Evolutionary conservation across 768 basidiomycete genomes (phyloP).

Genomic region (Trametes punicea): DNA sequence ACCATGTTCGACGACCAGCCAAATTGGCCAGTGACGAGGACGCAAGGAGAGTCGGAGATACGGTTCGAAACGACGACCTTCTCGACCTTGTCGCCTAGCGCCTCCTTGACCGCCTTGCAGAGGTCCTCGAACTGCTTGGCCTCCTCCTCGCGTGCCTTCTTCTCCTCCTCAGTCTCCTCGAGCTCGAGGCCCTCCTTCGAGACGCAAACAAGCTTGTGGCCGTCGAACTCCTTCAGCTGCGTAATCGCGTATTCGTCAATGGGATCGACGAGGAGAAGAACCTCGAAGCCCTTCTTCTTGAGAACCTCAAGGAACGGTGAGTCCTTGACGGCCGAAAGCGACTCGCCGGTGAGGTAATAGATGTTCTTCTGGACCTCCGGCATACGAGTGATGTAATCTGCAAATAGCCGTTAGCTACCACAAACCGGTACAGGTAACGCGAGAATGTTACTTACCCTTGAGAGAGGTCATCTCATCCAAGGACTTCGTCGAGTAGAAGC

Average conservation of each 20-base stretch:
- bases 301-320: constrained; percentile 99
- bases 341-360: constrained; percentile 99
- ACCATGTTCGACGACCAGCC: constrained; percentile 99
- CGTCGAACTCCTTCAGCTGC: constrained; percentile 98
- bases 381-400: constrained; percentile 99
- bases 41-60: constrained; percentile 94
- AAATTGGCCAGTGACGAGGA: constrained; percentile 97
- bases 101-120: constrained; percentile 95
- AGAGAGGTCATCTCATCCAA: constrained; percentile 88
- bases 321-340: constrained; percentile 83
- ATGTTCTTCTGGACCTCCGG: constrained; percentile 98
- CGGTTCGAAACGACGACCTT: constrained; percentile 98
- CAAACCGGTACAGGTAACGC: not conserved
- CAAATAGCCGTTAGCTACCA: constrained; percentile 1
- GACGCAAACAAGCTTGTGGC: constrained; percentile 95
- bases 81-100: constrained; percentile 98
- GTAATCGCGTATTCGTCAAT: constrained; percentile 99
- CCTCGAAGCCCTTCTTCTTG: constrained; percentile 99
- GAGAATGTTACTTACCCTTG: constrained; percentile 64
- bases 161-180: constrained; percentile 98
- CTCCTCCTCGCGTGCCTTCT: constrained; percentile 85
- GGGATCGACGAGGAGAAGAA: constrained; percentile 95
- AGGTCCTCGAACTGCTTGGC: constrained; percentile 79
- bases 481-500: constrained; percentile 96
- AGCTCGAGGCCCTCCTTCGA: constrained; percentile 99